A percentile compares a stretch with the other conserved stretches of the same genome.
These are phyloP conservation scores for Telfairia occidentalis DNA, from an alignment of 331 rosid genomes.

Conservation along the genomic window DNA sequence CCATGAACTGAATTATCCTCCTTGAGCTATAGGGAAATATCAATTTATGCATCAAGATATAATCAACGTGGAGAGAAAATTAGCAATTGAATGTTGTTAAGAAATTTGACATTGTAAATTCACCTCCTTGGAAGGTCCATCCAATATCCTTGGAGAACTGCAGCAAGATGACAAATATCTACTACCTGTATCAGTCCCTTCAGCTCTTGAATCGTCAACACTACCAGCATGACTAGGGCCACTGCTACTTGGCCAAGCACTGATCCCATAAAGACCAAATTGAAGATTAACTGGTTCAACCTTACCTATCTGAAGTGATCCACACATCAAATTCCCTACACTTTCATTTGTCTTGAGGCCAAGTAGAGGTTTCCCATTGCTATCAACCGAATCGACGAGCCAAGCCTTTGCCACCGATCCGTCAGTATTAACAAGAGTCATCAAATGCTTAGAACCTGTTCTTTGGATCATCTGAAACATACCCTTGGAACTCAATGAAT, in stretches of 20 bases:
- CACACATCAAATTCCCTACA: slow-evolving; percentile 22
- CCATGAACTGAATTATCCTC: slow-evolving; percentile 77
- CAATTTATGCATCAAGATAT: neutral
- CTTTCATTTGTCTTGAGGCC: slow-evolving; percentile 35
- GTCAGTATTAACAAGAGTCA: slow-evolving; percentile 84
- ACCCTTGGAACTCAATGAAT: slow-evolving; percentile 85
- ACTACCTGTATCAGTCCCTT: slow-evolving; percentile 52
- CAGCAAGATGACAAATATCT: slow-evolving; percentile 73
- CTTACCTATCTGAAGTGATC: slow-evolving; percentile 33
- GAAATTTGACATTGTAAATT: neutral
- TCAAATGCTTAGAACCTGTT: slow-evolving; percentile 68
- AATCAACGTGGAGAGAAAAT: neutral
- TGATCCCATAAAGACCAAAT: slow-evolving; percentile 89
- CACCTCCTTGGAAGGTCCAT: slow-evolving; percentile 83
- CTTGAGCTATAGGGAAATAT: slow-evolving; percentile 40
- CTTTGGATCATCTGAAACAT: slow-evolving; percentile 95
- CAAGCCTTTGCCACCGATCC: slow-evolving; percentile 97
- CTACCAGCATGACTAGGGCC: slow-evolving; percentile 95
- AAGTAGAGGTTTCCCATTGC: slow-evolving; percentile 54
- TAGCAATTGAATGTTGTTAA: neutral
- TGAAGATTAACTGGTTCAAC: slow-evolving; percentile 89
- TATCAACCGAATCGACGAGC: slow-evolving; percentile 71
- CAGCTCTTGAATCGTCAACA: slow-evolving; percentile 74
- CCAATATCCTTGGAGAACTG: slow-evolving; percentile 81
- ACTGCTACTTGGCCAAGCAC: slow-evolving; percentile 91